Evolutionary conservation across 2,329 filamentous ascomycete genomes (phyloP), one percentile per base, ranked within the genome.

Genomic region (Epichloe typhina): DNA sequence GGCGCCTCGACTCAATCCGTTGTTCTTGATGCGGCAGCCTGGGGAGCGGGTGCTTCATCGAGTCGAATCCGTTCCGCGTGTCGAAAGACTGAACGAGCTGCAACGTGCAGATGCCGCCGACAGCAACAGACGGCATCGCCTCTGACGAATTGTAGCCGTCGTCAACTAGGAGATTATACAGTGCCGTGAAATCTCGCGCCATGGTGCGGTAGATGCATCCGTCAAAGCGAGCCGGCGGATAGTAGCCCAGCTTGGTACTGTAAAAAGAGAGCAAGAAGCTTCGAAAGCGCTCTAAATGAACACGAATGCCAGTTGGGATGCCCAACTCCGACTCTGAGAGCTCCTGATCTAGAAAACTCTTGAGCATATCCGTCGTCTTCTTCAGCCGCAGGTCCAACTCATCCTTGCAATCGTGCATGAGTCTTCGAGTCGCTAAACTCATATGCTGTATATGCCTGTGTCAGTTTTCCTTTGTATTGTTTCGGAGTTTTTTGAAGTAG

Each of bases 121-220:
- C 76, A 0, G 79, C 75, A 21, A 74, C 67, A 7, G 72, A 69
- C 1, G 80, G 75, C 49, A 71, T 73, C n/a, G 66, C 68, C 38
- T 76, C 66, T 11, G 71, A 67, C 4, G 66, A 63, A 0, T 73
- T 76, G 21, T 76, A 79, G 3, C 67, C 68, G 5, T 72, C 69
- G 57, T 93, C 85, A 0, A 84, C 84, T 0, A 93, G 71, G 46
- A 84, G 82, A 35, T 82, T 73, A 62, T 89, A 88, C 0, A 91
- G 68, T 2, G 75, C 79, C 47, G 80, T 74, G 56, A 93, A 89
- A 56, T 91, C 86, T 36, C 73, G 67, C 40, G 77, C 75, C 77
- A 91, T 83, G 3, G 71, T 69, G 35, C 69, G 69, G 58, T 81
- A 81, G 1, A 84, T 64, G 19, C 71, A 65, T 59, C 50, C 54